Base-by-base conservation (phyloP, 306 rosid genomes). In the Biancaea sappan region DNA sequence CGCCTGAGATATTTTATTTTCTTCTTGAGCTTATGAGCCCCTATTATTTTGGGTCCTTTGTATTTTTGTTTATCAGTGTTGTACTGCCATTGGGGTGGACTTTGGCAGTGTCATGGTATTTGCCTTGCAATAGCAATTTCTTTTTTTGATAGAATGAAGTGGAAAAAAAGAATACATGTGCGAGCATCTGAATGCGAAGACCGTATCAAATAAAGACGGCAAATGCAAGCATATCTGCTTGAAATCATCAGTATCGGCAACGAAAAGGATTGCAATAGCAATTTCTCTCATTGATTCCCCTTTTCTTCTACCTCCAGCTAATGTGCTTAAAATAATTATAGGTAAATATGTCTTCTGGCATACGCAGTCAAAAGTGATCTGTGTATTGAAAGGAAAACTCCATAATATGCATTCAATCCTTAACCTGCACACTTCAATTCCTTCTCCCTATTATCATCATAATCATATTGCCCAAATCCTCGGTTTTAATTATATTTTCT, bases 121-220 rank as follows among this genome's bases (percentile, higher is more conserved):
- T 10, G 44, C 34, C 44, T 16, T 60, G 14, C 34, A 26, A 60
- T 60, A 59, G 22, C n/a, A n/a, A n/a, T n/a, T n/a, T n/a, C n/a
- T n/a, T n/a, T n/a, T n/a, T n/a, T n/a, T n/a, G n/a, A n/a, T n/a
- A n/a, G n/a, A n/a, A n/a, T 6, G 0, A 21, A n/a, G 18, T 24
- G 8, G 4, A 26, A 7, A 21, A 7, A n/a, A 5, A 2, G 1
- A 2, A 24, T n/a, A n/a, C n/a, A 59, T 76, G 37, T 88, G 14
- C 1, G 84, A 88, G 82, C 88, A 71, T 31, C 80, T 77, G 90
- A 88, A 86, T 88, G 86, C 90, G 80, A 19, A 66, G 84, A 74
- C 75, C 87, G 76, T 80, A 80, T 18, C 26, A 21, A 59, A 37
- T 9, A 68, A 13, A 28, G 16, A 78, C 81, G 84, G 81, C 13